phyloP scores from a whole-genome alignment of 2,329 filamentous ascomycete genomes.

The Neopestalotiopsis sp. region DNA sequence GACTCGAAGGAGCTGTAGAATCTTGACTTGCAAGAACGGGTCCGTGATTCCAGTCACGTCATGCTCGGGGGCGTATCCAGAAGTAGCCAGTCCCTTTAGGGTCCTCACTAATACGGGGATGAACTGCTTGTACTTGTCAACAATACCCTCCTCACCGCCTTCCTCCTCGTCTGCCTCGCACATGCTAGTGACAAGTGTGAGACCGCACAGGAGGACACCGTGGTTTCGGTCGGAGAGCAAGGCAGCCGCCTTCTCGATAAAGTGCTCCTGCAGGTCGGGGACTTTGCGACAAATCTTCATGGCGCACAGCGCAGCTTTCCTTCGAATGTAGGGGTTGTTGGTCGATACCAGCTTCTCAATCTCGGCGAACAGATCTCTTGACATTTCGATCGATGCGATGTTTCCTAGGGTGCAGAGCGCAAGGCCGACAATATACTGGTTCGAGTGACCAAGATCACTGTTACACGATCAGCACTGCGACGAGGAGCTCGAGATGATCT shows the following conservation, averaged over 20 bases:
- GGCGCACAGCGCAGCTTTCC: slow-evolving; percentile 96
- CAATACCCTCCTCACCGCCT: slow-evolving; percentile 84
- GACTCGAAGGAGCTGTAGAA: slow-evolving; percentile 83
- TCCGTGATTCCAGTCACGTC: slow-evolving; percentile 98
- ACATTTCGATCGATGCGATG: slow-evolving; percentile 98
- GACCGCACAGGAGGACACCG: slow-evolving; percentile 88
- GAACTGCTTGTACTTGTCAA: slow-evolving; percentile 88
- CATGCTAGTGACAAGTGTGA: slow-evolving; percentile 88
- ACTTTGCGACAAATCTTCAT: slow-evolving; percentile 99
- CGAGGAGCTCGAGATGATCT: too few relatives aligned
- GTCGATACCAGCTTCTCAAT: slow-evolving; percentile 91
- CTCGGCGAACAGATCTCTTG: slow-evolving; percentile 93
- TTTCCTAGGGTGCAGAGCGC: slow-evolving; percentile 96
- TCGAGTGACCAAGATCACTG: slow-evolving; percentile 94
- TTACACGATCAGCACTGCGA: slow-evolving; percentile 6
- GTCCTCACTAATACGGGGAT: slow-evolving; percentile 88
- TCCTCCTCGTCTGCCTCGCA: slow-evolving; percentile 96
- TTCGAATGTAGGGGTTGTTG: slow-evolving; percentile 95
- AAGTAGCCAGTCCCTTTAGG: slow-evolving; percentile 89
- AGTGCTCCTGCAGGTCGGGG: slow-evolving; percentile 95
- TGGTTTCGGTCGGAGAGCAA: slow-evolving; percentile 93
- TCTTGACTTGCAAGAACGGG: slow-evolving; percentile 96
- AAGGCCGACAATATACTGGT: slow-evolving; percentile 97
- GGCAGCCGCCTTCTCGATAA: slow-evolving; percentile 89
- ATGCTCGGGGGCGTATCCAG: slow-evolving; percentile 96